These are phyloP conservation scores for Neoscytalidium dimidiatum DNA, from an alignment of 2,329 filamentous ascomycete genomes.

Conservation along the genomic window DNA sequence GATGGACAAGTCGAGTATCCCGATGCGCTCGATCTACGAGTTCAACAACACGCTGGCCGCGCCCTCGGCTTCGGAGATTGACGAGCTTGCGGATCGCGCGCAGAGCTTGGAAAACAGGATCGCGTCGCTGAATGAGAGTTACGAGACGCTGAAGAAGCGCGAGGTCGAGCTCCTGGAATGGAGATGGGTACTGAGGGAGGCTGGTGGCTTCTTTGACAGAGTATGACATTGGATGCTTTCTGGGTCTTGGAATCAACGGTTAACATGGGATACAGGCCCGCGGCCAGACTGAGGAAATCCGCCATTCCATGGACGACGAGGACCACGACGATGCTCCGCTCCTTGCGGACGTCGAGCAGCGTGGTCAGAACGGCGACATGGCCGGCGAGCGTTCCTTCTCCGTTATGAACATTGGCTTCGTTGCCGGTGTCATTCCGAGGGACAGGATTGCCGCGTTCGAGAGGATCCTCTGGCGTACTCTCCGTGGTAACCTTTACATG, in stretches of 20 bases:
- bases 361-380: slow-evolving; percentile 65
- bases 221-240: slow-evolving; percentile 28
- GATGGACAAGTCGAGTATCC: slow-evolving; percentile 90
- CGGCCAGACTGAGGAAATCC: slow-evolving; percentile 94
- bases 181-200: slow-evolving; percentile 96
- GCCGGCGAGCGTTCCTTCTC: slow-evolving; percentile 84
- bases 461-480: slow-evolving; percentile 93
- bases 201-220: slow-evolving; percentile 94
- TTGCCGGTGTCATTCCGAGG: slow-evolving; percentile 90
- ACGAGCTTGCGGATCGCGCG: slow-evolving; percentile 89
- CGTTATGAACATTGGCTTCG: slow-evolving; percentile 98
- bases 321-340: slow-evolving; percentile 89
- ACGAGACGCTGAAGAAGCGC: slow-evolving; percentile 96
- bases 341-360: slow-evolving; percentile 88
- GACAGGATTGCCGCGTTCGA: slow-evolving; percentile 95
- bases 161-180: slow-evolving; percentile 97
- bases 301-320: slow-evolving; percentile 81
- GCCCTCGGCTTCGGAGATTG: slow-evolving; percentile 91
- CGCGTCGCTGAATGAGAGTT: slow-evolving; percentile 92
- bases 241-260: background rate
- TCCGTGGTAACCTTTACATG: slow-evolving; percentile 98
- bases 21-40: slow-evolving; percentile 86
- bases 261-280: slow-evolving; percentile 61
- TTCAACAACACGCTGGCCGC: slow-evolving; percentile 85
- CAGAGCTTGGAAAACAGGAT: slow-evolving; percentile 91